Percentiles rank a stretch among this genome's conserved stretches.
phyloP scores from a whole-genome alignment of 2,329 filamentous ascomycete species.

The Coleophoma cylindrospora region DNA sequence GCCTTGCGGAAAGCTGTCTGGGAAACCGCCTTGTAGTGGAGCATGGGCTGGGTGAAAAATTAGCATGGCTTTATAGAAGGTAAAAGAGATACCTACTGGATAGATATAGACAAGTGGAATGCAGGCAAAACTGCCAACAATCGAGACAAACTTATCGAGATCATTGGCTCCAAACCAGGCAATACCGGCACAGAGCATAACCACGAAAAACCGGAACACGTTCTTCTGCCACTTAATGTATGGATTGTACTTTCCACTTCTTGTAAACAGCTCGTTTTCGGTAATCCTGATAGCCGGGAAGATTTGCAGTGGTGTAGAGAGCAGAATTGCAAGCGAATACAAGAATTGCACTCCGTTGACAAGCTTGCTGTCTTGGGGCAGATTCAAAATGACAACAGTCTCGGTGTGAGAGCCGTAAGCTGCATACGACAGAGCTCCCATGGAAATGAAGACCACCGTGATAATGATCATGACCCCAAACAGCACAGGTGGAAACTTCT shows the following conservation, averaged over 20 bases:
- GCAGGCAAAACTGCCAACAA: conserved; percentile 96
- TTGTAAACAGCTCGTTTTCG: conserved; percentile 88
- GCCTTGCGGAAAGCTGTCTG: conserved; percentile 60
- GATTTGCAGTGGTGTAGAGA: conserved; percentile 92
- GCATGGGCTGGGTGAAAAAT: conserved; percentile 60
- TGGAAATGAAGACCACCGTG: conserved; percentile 82
- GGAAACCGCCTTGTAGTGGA: conserved; percentile 81
- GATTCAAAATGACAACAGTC: conserved; percentile 92
- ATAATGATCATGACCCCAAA: conserved; percentile 93
- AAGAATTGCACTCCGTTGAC: conserved; percentile 96
- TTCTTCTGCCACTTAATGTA: conserved; percentile 99
- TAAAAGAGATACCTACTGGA: conserved; percentile 62
- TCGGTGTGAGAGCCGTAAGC: conserved; percentile 94
- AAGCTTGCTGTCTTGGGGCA: conserved; percentile 91
- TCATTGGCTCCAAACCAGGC: conserved; percentile 91
- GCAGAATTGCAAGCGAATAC: conserved; percentile 94
- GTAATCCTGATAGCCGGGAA: conserved; percentile 97
- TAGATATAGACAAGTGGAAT: conserved; percentile 97
- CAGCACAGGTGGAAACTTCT: conserved; percentile 86
- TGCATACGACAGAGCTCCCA: conserved; percentile 91
- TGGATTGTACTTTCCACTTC: conserved; percentile 95
- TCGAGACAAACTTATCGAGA: conserved; percentile 92
- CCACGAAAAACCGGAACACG: conserved; percentile 87
- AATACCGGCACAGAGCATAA: conserved; percentile 78
- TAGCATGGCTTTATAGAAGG: not conserved